A percentile compares a stretch with the other conserved stretches of the same genome.
phyloP scores from a whole-genome alignment of 148 eudicot species.

The Vaccinium corymbosum region DNA sequence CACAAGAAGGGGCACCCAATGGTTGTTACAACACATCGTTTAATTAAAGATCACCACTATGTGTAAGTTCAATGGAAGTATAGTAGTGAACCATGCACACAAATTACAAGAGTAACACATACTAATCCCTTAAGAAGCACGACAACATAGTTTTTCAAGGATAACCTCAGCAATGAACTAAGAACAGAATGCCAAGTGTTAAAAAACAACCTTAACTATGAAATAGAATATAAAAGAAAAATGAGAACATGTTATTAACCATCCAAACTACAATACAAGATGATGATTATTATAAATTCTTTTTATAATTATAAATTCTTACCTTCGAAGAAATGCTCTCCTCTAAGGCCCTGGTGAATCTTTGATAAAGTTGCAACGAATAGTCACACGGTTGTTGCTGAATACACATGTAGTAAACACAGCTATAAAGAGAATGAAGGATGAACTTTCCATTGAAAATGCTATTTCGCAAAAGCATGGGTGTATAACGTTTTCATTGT shows the following conservation, averaged over 20 bases:
- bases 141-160: neutral
- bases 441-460: neutral
- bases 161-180: neutral
- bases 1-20: neutral
- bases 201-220: neutral
- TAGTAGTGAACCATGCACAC: neutral
- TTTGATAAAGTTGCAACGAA: constrained; percentile 15
- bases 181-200: neutral
- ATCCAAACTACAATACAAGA: neutral
- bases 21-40: neutral
- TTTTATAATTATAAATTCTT: neutral
- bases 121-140: neutral
- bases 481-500: neutral
- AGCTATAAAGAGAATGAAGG: constrained; percentile 22
- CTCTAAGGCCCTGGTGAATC: constrained; percentile 20
- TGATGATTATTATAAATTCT: neutral
- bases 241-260: neutral
- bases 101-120: neutral
- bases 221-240: neutral
- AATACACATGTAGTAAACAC: constrained; percentile 27
- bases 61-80: neutral
- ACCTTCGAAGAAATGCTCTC: constrained; percentile 27
- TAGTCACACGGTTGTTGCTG: constrained; percentile 4
- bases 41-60: neutral
- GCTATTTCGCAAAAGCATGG: neutral